Conservation (phyloP, 2,329 filamentous ascomycete genomes). For the Ophiostoma pallidulum region DNA sequence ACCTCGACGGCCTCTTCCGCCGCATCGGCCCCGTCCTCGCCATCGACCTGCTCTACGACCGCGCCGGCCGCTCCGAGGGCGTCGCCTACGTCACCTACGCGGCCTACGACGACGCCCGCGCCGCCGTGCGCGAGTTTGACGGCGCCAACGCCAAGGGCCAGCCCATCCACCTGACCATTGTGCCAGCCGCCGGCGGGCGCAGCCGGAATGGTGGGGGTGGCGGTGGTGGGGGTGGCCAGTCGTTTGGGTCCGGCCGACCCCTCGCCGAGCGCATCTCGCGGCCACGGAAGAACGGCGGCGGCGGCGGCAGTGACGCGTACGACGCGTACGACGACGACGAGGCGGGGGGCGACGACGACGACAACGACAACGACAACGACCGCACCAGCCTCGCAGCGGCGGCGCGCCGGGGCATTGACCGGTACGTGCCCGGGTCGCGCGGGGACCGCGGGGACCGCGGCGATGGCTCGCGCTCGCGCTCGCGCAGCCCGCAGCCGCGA, state of each 20-base stretch:
- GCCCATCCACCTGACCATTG: conserved; percentile 64
- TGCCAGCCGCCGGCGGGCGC: conserved; percentile 42
- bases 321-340: conserved; percentile 38
- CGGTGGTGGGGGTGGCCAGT: conserved; percentile 46
- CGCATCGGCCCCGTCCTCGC: conserved; percentile 64
- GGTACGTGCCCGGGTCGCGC: conserved; percentile 59
- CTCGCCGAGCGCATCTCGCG: conserved; percentile 52
- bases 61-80: conserved; percentile 79
- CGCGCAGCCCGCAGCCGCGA: conserved; percentile 48
- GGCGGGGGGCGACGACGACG: conserved; percentile 11
- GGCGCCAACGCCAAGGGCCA: conserved; percentile 86
- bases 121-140: conserved; percentile 72
- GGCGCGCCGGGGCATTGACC: conserved; percentile 60
- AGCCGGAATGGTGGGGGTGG: conserved; percentile 19
- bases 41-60: conserved; percentile 71
- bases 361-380: conserved; percentile 33
- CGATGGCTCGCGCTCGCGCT: conserved; percentile 31
- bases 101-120: conserved; percentile 57
- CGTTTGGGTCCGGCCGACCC: conserved; percentile 45
- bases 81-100: conserved; percentile 77
- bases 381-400: conserved; percentile 25
- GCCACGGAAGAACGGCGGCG: conserved; percentile 42
- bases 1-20: conserved; percentile 74
- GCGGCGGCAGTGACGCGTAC: conserved; percentile 26
- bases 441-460: conserved; percentile 31